These are phyloP conservation scores for Candida maltosa DNA, from an alignment of 805 yeast species.

Conservation along the genomic window DNA sequence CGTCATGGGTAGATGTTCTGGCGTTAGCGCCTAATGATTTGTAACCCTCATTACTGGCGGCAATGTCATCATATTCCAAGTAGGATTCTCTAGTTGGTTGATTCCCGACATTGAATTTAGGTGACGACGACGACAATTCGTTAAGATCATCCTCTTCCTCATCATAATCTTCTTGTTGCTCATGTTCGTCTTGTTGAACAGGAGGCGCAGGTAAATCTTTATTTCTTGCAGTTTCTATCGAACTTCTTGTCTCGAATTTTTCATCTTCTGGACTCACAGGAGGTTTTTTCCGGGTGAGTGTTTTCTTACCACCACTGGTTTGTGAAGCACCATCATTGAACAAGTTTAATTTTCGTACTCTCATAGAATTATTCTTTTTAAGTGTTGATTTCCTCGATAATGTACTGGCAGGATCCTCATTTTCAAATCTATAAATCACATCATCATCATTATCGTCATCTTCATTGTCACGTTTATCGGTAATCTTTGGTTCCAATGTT, in stretches of 20 bases:
- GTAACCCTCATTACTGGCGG: neutral
- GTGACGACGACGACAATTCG: conserved; percentile 10
- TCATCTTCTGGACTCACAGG: conserved; percentile 8
- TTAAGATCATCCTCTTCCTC: conserved; percentile 10
- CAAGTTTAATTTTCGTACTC: conserved; percentile 37
- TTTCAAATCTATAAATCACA: conserved; percentile 28
- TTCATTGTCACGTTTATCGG: neutral
- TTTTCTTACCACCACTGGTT: neutral
- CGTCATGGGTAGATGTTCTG: conserved; percentile 15
- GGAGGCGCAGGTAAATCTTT: neutral
- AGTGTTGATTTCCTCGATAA: conserved; percentile 38
- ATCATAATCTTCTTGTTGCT: conserved; percentile 11
- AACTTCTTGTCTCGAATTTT: neutral
- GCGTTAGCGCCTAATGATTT: conserved; percentile 14
- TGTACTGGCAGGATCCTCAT: conserved; percentile 21
- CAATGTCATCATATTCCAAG: neutral
- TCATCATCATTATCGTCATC: conserved; percentile 18
- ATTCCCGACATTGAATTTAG: conserved; percentile 1
- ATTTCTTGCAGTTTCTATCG: neutral
- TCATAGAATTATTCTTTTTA: conserved; percentile 38
- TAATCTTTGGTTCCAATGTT: neutral
- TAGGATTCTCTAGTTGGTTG: neutral
- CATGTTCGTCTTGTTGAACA: conserved; percentile 3
- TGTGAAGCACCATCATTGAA: conserved; percentile 17
- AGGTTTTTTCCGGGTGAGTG: conserved; percentile 6